Evolutionary conservation across 495 filamentous ascomycete species (phyloP).

Genomic region (Aspergillus mulundensis): DNA sequence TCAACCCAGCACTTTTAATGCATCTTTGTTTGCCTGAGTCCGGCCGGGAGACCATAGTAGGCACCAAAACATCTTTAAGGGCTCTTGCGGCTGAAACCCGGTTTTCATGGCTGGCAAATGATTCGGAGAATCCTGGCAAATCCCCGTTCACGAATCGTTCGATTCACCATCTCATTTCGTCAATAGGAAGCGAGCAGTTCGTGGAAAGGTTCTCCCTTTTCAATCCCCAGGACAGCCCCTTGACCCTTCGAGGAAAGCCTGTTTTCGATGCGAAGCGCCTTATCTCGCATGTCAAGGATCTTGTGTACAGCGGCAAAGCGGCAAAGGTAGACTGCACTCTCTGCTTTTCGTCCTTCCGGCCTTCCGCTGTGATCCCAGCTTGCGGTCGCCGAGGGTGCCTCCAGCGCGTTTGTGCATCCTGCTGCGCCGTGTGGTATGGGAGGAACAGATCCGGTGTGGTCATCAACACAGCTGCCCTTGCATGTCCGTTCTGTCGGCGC

Average conservation of each 20-base stretch:
- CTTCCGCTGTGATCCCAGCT: slow-evolving; percentile 18
- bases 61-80: slow-evolving; percentile 19
- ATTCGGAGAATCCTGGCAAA: slow-evolving; percentile 24
- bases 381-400: slow-evolving; percentile 26
- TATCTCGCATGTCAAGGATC: slow-evolving; percentile 24
- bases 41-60: slow-evolving; percentile 26
- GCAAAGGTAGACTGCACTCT: slow-evolving; percentile 32
- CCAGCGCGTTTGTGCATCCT: slow-evolving; percentile 23
- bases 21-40: slow-evolving; percentile 25
- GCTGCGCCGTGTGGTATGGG: slow-evolving; percentile 23
- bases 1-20: slow-evolving; percentile 23
- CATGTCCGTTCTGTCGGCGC: slow-evolving; percentile 42
- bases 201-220: slow-evolving; percentile 32
- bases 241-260: slow-evolving; percentile 33
- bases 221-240: slow-evolving; percentile 12
- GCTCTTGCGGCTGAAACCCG: slow-evolving; percentile 27
- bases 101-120: slow-evolving; percentile 34
- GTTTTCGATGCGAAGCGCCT: slow-evolving; percentile 34
- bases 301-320: slow-evolving; percentile 29
- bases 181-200: slow-evolving; percentile 25
- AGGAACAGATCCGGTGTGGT: slow-evolving; percentile 25
- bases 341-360: slow-evolving; percentile 32
- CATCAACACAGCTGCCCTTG: slow-evolving; percentile 39
- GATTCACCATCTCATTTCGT: slow-evolving; percentile 34
- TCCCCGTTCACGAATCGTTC: slow-evolving; percentile 34